A percentile compares a stretch with the other conserved stretches of the same genome.
Conservation (phyloP, 2,329 filamentous ascomycete species). For the Diplodia intermedia region DNA sequence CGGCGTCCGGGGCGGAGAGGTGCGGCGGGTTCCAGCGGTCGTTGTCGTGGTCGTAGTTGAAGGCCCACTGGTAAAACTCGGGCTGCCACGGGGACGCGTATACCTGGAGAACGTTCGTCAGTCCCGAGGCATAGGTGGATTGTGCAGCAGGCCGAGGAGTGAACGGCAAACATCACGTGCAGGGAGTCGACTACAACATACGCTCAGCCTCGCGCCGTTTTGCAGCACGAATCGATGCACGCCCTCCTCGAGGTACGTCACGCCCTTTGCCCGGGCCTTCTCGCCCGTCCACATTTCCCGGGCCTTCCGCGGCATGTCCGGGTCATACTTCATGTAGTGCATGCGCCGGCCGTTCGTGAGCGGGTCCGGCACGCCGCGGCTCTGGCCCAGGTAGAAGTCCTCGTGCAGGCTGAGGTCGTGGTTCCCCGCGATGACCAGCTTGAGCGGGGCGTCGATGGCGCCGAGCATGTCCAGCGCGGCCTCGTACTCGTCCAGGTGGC, state of each 20-base stretch:
- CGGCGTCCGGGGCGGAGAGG: constrained; percentile 38
- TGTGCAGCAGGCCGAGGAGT: background rate
- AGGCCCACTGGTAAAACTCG: constrained; percentile 64
- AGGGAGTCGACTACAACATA: constrained; percentile 34
- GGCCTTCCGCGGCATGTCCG: constrained; percentile 35
- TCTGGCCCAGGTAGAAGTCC: constrained; percentile 50
- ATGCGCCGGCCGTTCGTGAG: constrained; percentile 39
- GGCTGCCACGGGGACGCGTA: constrained; percentile 64
- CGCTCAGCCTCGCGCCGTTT: constrained; percentile 58
- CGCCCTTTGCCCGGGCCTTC: constrained; percentile 54
- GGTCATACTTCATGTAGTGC: constrained; percentile 39
- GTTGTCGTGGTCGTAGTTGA: constrained; percentile 58
- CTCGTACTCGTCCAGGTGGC: constrained; percentile 57
- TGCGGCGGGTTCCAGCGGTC: constrained; percentile 60
- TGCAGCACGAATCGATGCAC: constrained; percentile 54
- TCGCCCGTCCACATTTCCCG: constrained; percentile 56
- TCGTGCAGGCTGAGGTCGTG: constrained; percentile 66
- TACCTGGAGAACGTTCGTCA: constrained; percentile 41
- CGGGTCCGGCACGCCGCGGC: background rate
- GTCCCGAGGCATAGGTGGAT: background rate
- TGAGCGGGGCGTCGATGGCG: constrained; percentile 60
- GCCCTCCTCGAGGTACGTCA: constrained; percentile 65
- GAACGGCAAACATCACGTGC: background rate
- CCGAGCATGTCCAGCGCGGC: constrained; percentile 56
- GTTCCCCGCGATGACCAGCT: constrained; percentile 69